Percentiles rank a stretch among this genome's conserved stretches.
Evolutionary conservation across 441 rosid species (phyloP).

Genomic region (Erodium chrysanthum): DNA sequence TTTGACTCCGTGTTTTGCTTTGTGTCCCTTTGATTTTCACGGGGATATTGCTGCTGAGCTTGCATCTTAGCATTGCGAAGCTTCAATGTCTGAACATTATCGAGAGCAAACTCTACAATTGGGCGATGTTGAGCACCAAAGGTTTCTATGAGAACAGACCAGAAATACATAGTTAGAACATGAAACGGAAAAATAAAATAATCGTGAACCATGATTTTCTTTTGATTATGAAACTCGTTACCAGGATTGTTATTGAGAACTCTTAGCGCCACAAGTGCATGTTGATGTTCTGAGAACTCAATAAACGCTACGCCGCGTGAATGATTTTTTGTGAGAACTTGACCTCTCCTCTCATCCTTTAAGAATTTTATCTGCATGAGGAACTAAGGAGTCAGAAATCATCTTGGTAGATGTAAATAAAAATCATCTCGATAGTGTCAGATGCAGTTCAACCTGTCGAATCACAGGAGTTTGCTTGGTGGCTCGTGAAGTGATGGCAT

Average conservation of each 20-base stretch:
- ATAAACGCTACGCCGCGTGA: conserved; percentile 86
- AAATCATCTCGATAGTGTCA: background rate
- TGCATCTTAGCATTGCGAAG: conserved; percentile 22
- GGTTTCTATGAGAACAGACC: conserved; percentile 39
- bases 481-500: conserved; percentile 78
- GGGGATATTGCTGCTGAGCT: conserved; percentile 31
- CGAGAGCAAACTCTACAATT: conserved; percentile 71
- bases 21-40: conserved; percentile 18
- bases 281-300: conserved; percentile 72
- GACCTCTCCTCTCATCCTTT: conserved; percentile 54
- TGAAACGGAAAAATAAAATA: background rate
- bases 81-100: conserved; percentile 66
- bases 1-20: conserved; percentile 21
- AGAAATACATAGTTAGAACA: conserved; percentile 10
- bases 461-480: conserved; percentile 75
- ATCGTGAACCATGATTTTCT: background rate
- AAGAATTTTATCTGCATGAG: conserved; percentile 59
- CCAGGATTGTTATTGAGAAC: conserved; percentile 92
- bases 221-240: conserved; percentile 21
- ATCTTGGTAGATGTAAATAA: background rate
- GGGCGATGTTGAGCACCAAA: conserved; percentile 75
- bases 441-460: conserved; percentile 46
- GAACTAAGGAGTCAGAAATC: conserved; percentile 6
- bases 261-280: conserved; percentile 82
- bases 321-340: conserved; percentile 43